phyloP scores from a whole-genome alignment of 495 filamentous ascomycete species.

The Xanthoparmelia taractica region DNA sequence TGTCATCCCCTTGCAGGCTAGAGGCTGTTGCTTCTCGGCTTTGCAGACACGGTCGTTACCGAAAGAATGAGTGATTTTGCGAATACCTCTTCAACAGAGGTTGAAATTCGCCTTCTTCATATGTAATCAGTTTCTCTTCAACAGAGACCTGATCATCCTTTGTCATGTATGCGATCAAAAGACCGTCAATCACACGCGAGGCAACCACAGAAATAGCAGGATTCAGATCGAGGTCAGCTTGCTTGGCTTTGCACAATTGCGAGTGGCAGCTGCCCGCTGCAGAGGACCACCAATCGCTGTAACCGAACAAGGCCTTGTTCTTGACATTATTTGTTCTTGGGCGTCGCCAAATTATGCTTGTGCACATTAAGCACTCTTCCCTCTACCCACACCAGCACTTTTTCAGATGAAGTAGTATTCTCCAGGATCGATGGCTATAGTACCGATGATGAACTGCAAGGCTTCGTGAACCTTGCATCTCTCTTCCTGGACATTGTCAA shows the following conservation, averaged over 20 bases:
- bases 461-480: not conserved
- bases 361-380: not conserved
- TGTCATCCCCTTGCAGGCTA: not conserved
- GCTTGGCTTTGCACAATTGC: not conserved
- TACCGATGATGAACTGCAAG: not conserved
- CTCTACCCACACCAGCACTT: not conserved
- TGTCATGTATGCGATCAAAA: not conserved
- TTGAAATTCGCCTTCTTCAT: not conserved
- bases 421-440: not conserved
- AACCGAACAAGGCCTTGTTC: not conserved
- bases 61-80: not conserved
- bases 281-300: not conserved
- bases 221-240: not conserved
- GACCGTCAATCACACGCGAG: not conserved
- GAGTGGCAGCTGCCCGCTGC: not conserved
- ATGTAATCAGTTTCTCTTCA: not conserved
- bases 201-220: not conserved
- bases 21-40: not conserved
- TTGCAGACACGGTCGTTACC: slow-evolving; percentile 8
- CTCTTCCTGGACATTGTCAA: not conserved
- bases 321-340: not conserved
- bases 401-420: not conserved
- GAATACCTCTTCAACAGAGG: slow-evolving; percentile 4
- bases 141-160: not conserved
- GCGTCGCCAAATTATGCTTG: not conserved